phyloP scores from a whole-genome alignment of 2,329 filamentous ascomycete species.

The Curvularia spicifera region DNA sequence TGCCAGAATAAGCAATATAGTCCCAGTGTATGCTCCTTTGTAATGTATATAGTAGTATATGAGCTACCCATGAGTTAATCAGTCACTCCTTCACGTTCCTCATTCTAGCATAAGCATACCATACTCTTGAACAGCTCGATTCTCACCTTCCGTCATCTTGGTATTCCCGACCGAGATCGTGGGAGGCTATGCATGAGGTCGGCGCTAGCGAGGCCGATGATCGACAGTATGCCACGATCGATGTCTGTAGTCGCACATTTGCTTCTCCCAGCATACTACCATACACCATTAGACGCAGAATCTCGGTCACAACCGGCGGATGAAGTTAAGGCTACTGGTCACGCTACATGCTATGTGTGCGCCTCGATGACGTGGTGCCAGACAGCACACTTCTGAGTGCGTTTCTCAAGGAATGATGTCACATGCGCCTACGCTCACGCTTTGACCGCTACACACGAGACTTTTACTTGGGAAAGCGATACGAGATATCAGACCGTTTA shows the following conservation, averaged over 20 bases:
- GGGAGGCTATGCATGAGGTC: neutral
- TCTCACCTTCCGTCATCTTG: neutral
- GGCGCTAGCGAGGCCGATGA: conserved; percentile 9
- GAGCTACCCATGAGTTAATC: neutral
- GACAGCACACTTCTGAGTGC: conserved; percentile 8
- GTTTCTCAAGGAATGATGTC: conserved; percentile 4
- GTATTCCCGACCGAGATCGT: neutral
- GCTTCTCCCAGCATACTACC: conserved; percentile 12
- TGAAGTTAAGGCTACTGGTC: neutral
- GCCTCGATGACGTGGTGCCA: conserved; percentile 13
- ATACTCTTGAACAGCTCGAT: neutral
- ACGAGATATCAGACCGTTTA: neutral
- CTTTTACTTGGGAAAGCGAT: neutral
- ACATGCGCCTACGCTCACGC: conserved; percentile 10
- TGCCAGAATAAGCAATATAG: neutral
- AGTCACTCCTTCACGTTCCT: neutral
- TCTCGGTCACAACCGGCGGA: conserved; percentile 4
- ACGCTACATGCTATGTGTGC: conserved; percentile 7
- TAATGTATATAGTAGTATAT: neutral
- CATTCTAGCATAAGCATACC: neutral
- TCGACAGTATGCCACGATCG: conserved; percentile 12
- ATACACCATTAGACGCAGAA: conserved; percentile 6
- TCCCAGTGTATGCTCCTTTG: neutral
- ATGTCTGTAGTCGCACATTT: conserved; percentile 7
- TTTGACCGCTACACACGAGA: conserved; percentile 6